Conservation (phyloP, 192 early-diverging fungal species). For the Coemansia sp. region DNA sequence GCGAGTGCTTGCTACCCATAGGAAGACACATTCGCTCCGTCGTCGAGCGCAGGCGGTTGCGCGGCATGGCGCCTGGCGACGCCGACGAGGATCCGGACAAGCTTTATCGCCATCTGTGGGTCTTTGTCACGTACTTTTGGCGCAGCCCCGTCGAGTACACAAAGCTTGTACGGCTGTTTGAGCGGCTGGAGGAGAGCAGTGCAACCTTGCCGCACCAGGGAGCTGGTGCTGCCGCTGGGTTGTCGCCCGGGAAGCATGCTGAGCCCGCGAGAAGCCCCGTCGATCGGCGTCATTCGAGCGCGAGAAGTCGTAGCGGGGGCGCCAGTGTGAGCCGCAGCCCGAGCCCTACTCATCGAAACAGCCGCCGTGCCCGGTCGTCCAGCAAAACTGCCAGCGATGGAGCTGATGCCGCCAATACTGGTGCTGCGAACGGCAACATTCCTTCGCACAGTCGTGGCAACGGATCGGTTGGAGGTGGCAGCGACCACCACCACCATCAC, state of each 20-base stretch:
- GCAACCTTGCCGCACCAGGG: slow-evolving; percentile 10
- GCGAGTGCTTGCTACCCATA: slow-evolving; percentile 59
- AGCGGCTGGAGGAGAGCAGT: slow-evolving; percentile 49
- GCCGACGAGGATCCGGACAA: slow-evolving; percentile 24
- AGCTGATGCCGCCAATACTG: slow-evolving; percentile 7
- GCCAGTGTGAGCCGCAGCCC: slow-evolving; percentile 19
- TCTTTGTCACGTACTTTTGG: slow-evolving; percentile 70
- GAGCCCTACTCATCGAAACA: slow-evolving; percentile 4
- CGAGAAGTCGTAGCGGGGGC: slow-evolving; percentile 11
- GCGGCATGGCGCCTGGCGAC: slow-evolving; percentile 27
- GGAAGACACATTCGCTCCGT: slow-evolving; percentile 55
- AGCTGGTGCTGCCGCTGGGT: slow-evolving; percentile 5
- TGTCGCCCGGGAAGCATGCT: slow-evolving; percentile 10
- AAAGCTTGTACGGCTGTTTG: slow-evolving; percentile 60
- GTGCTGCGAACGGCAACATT: slow-evolving; percentile 3
- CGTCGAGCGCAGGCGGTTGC: slow-evolving; percentile 42
- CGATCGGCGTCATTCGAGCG: neutral
- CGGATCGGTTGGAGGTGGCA: slow-evolving; percentile 7
- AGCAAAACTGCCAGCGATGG: slow-evolving; percentile 24
- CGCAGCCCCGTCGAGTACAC: slow-evolving; percentile 58
- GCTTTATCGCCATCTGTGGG: slow-evolving; percentile 65
- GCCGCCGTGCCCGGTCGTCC: slow-evolving; percentile 19
- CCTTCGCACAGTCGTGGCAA: slow-evolving; percentile 19
- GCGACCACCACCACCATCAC: slow-evolving; percentile 6
- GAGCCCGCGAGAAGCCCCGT: slow-evolving; percentile 17